Evolutionary conservation across 352 stramenopile species (phyloP), one percentile per base, ranked within the genome.

Genomic region (Phytophthora syringae): DNA sequence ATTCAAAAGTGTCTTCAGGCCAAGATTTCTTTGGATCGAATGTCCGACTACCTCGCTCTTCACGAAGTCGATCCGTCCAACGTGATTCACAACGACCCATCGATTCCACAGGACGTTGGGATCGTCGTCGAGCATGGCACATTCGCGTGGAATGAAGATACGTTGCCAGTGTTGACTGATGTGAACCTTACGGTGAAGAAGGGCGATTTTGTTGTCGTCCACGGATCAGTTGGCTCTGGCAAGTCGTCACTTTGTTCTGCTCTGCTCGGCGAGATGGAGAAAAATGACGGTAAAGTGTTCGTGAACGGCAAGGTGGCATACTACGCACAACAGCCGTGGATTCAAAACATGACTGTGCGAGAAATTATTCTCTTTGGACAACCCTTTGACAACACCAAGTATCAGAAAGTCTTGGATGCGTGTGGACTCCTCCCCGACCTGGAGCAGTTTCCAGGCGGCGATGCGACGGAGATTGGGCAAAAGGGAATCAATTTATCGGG

Each of bases 311-410:
- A 25, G 2, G 66, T 85, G 2, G 78, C 76, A 47, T 97, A 93
- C 71, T 93, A 85, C 47, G 77, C 88, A 22, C 92, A 98, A 70
- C 76, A 90, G 32, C 72, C 92, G 30, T 98, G 97, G 78, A 98
- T 99, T 57, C 85, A 98, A 68, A 99, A 99, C 80, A 94, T 90
- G 58, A 96, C 91, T 7, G 72, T 99, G 13, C 74, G 77, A 11
- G 86, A 98, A 24, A 99, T 99, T 72, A 95, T 99, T 60, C 69
- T 98, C 1, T 99, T 98, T 62, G 92, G 92, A 22, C 55, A 77
- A 27, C 48, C 68, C 10, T 90, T 75, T 18, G 66, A 91, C 49
- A 58, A 69, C 44, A 55, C 67, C 4, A 73, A 69, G 36, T 93
- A 92, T 55, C 21, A 66, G 9, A 50, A 48, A 4, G 86, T 91